Conservation (phyloP, 495 filamentous ascomycete species). For the Mytilinidion resinicola region DNA sequence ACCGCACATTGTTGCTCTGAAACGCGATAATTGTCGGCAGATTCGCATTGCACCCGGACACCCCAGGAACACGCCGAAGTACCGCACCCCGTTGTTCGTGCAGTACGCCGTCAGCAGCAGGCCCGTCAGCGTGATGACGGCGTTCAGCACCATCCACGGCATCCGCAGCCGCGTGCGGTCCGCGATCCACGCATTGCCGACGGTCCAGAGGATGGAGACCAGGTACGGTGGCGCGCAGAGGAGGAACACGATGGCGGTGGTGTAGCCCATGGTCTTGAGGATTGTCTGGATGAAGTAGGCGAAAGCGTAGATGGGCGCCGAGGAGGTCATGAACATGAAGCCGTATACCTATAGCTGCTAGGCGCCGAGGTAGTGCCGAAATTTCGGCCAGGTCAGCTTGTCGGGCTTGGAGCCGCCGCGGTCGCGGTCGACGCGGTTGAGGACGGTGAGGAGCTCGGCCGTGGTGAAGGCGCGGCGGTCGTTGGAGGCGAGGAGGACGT, state of each 20-base stretch:
- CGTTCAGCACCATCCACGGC: constrained; percentile 15
- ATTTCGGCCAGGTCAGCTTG: constrained; percentile 16
- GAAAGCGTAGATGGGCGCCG: constrained; percentile 17
- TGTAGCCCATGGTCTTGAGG: constrained; percentile 7
- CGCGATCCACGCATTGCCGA: constrained; percentile 10
- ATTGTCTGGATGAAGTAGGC: constrained; percentile 24
- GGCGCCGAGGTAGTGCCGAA: constrained; percentile 6
- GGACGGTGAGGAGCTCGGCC: constrained; percentile 15
- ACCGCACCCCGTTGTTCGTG: constrained; percentile 13
- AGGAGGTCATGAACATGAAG: constrained; percentile 17
- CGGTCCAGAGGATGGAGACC: constrained; percentile 11
- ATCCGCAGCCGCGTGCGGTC: constrained; percentile 12
- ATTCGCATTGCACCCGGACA: constrained; percentile 19
- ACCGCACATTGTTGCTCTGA: constrained; percentile 20
- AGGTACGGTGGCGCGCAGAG: constrained; percentile 20
- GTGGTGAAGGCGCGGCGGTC: constrained; percentile 13
- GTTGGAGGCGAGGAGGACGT: constrained; percentile 18
- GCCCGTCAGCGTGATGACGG: constrained; percentile 11
- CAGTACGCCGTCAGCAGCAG: constrained; percentile 19
- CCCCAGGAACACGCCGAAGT: constrained; percentile 21
- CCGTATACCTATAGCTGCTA: constrained; percentile 20
- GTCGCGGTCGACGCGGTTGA: constrained; percentile 22
- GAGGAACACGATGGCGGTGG: constrained; percentile 7
- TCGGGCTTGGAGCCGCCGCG: constrained; percentile 17
- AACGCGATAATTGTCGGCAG: constrained; percentile 21